phyloP scores from a whole-genome alignment of 192 early-diverging fungal species.

The Coemansia sp. region DNA sequence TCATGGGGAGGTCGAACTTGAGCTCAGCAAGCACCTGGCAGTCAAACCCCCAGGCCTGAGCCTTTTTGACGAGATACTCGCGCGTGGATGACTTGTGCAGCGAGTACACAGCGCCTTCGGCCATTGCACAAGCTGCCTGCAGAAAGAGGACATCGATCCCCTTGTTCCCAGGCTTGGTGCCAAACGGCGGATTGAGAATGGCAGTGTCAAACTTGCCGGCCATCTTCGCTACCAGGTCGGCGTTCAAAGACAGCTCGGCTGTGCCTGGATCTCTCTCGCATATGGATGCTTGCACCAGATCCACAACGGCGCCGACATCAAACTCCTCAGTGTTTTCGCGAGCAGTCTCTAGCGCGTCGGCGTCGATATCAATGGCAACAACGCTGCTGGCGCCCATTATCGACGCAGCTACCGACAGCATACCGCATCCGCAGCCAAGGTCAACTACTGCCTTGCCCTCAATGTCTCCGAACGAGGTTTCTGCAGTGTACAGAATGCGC shows the following conservation, averaged over 20 bases:
- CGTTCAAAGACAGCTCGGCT: conserved; percentile 16
- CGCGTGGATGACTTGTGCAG: conserved; percentile 76
- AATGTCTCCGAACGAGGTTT: conserved; percentile 68
- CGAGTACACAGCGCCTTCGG: conserved; percentile 66
- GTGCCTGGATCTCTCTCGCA: conserved; percentile 4
- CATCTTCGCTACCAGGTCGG: conserved; percentile 40
- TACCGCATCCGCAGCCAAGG: conserved; percentile 75
- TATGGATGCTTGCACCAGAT: conserved; percentile 60
- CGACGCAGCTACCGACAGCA: conserved; percentile 61
- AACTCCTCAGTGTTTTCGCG: conserved; percentile 59
- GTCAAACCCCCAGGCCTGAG: conserved; percentile 65
- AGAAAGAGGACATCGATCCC: conserved; percentile 72
- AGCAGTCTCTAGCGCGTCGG: conserved; percentile 65
- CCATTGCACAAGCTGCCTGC: conserved; percentile 60
- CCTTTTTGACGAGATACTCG: conserved; percentile 65
- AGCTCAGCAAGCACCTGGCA: conserved; percentile 73
- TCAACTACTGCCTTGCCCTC: conserved; percentile 66
- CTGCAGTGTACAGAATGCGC: conserved; percentile 71
- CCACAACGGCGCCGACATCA: conserved; percentile 58
- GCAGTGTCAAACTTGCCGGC: conserved; percentile 64
- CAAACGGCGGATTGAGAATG: conserved; percentile 79
- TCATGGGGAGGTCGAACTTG: conserved; percentile 73
- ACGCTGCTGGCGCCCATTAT: conserved; percentile 57
- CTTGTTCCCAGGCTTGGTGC: conserved; percentile 67
- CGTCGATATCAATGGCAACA: conserved; percentile 66